Percentiles rank a stretch among this genome's conserved stretches.
phyloP scores from a whole-genome alignment of 2,329 filamentous ascomycete species.

The Botrytis sinoallii region DNA sequence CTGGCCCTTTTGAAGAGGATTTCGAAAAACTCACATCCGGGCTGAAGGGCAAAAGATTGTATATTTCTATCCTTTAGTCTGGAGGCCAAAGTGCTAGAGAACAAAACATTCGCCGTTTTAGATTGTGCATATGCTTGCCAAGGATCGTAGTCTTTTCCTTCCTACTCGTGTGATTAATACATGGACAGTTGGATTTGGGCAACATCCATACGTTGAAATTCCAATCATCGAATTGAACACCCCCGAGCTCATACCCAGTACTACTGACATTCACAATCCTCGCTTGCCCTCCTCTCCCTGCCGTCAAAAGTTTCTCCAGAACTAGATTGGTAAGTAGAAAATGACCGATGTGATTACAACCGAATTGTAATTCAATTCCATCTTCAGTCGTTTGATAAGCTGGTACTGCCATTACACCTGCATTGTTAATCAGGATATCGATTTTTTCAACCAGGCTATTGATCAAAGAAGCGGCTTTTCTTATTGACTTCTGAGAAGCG shows the following conservation, averaged over 20 bases:
- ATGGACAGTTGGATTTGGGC: slow-evolving; percentile 19
- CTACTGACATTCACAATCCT: slow-evolving; percentile 34
- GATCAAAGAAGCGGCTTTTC: slow-evolving; percentile 10
- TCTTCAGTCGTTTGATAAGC: slow-evolving; percentile 36
- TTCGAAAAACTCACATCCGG: slow-evolving; percentile 27
- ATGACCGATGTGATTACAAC: slow-evolving; percentile 51
- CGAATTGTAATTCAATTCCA: slow-evolving; percentile 51
- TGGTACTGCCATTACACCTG: slow-evolving; percentile 43
- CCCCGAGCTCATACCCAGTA: slow-evolving; percentile 38
- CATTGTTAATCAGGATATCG: slow-evolving; percentile 45
- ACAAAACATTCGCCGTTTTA: slow-evolving; percentile 44
- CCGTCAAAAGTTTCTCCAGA: slow-evolving; percentile 19
- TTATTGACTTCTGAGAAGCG: slow-evolving; percentile 38
- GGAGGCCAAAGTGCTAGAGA: slow-evolving; percentile 21
- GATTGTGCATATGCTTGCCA: slow-evolving; percentile 44
- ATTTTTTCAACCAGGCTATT: slow-evolving; percentile 41
- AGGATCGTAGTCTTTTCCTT: slow-evolving; percentile 27
- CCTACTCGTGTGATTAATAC: neutral
- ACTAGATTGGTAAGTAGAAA: slow-evolving; percentile 54
- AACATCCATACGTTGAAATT: slow-evolving; percentile 20
- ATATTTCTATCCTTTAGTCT: slow-evolving; percentile 21
- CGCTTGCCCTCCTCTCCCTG: slow-evolving; percentile 6
- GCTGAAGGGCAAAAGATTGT: slow-evolving; percentile 14
- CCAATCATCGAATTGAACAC: slow-evolving; percentile 38
- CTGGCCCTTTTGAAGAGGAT: neutral